phyloP scores from a whole-genome alignment of 257 asterid species.

The Nicotiana benthamiana region DNA sequence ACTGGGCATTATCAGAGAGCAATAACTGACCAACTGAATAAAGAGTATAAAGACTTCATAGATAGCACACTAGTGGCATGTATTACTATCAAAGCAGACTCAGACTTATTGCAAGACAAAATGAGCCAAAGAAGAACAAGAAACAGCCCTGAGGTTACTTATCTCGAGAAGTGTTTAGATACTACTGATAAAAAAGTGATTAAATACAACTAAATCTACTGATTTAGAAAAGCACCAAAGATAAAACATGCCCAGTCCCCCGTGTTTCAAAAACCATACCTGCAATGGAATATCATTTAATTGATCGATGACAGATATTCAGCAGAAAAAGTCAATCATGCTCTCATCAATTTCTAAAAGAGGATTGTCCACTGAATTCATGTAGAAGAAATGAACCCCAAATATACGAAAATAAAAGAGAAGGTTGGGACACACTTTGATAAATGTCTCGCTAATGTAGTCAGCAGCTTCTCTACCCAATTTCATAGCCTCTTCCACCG shows the following conservation, averaged over 20 bases:
- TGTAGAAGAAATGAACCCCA: neutral
- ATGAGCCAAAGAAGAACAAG: neutral
- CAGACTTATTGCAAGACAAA: neutral
- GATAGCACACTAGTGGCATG: neutral
- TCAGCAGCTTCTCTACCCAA: constrained; percentile 99
- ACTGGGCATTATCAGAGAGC: neutral
- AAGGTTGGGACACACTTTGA: constrained; percentile 42
- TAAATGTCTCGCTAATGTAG: constrained; percentile 76
- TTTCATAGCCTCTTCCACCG: constrained; percentile 87
- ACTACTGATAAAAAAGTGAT: neutral
- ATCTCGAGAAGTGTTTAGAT: neutral
- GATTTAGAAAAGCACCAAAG: neutral
- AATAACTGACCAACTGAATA: neutral
- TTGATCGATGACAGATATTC: neutral
- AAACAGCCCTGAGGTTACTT: neutral
- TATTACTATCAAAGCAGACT: neutral
- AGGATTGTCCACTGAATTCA: neutral
- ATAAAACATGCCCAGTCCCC: neutral
- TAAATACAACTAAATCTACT: neutral
- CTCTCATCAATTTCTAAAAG: neutral
- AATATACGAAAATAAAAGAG: neutral
- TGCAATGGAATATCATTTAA: neutral
- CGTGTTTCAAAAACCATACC: neutral
- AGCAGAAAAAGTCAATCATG: neutral
- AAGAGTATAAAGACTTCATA: neutral